Evolutionary conservation across 2,329 filamentous ascomycete genomes (phyloP).

Genomic region (Penicillium sp.): DNA sequence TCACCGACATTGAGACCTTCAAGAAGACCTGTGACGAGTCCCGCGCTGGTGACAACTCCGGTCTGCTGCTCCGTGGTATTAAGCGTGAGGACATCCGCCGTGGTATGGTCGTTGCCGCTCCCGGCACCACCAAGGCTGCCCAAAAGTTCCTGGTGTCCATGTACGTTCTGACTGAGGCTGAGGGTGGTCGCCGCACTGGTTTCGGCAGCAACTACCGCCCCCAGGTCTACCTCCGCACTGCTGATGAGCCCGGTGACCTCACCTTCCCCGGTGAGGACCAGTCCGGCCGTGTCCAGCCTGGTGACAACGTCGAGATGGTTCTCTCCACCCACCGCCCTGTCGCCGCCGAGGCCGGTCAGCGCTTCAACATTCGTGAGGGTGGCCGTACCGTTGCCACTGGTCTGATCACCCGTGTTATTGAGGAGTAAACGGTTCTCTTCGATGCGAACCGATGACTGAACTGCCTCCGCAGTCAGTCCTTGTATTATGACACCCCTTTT

Average conservation of each 20-base stretch:
- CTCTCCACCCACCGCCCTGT: conserved; percentile 81
- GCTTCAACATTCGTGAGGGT: conserved; percentile 98
- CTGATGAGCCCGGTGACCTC: conserved; percentile 72
- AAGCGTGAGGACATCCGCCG: conserved; percentile 92
- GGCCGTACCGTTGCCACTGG: conserved; percentile 85
- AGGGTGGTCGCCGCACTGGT: conserved; percentile 94
- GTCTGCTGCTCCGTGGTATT: conserved; percentile 90
- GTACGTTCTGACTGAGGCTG: conserved; percentile 96
- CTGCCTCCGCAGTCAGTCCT: conserved; percentile 5
- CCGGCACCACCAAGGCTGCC: conserved; percentile 81
- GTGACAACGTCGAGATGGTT: conserved; percentile 98
- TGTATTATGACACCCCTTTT: conserved; percentile 35
- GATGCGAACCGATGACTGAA: conserved; percentile 4
- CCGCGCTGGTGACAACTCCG: conserved; percentile 95
- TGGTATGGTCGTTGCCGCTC: conserved; percentile 89
- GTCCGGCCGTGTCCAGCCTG: conserved; percentile 89
- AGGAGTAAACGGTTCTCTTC: conserved; percentile 36
- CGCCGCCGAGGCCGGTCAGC: conserved; percentile 86
- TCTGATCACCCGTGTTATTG: conserved; percentile 71
- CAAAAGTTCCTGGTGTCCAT: conserved; percentile 91
- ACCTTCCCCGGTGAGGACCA: conserved; percentile 81
- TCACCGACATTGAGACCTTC: conserved; percentile 99
- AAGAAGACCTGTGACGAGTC: conserved; percentile 99
- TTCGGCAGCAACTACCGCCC: conserved; percentile 97
- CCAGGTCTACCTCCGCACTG: conserved; percentile 92